Evolutionary conservation across 2,329 filamentous ascomycete species (phyloP).

Genomic region (Coccinonectria pachysandricola): DNA sequence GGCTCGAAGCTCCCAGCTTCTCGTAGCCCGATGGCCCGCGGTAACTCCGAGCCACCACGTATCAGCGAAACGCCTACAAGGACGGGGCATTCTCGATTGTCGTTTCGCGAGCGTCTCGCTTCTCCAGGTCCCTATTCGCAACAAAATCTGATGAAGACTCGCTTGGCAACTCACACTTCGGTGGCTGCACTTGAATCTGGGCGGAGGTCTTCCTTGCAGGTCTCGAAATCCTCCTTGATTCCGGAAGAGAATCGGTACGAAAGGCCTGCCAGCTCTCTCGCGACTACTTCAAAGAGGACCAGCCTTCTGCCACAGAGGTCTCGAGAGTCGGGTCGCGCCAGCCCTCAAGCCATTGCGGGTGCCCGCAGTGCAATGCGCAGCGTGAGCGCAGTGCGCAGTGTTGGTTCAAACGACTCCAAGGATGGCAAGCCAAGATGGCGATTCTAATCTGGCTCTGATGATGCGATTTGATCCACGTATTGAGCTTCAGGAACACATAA

Average conservation of each 20-base stretch:
- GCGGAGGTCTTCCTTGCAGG: conserved; percentile 45
- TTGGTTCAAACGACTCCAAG: conserved; percentile 20
- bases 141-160: conserved; percentile 34
- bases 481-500: too few relatives aligned
- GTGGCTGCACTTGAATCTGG: conserved; percentile 30
- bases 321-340: conserved; percentile 34
- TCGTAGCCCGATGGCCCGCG: conserved; percentile 37
- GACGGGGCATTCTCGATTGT: conserved; percentile 33
- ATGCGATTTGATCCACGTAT: too few relatives aligned
- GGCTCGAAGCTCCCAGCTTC: conserved; percentile 38
- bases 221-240: conserved; percentile 26
- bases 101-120: conserved; percentile 42
- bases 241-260: conserved; percentile 21
- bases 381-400: conserved; percentile 17
- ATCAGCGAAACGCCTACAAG: conserved; percentile 36
- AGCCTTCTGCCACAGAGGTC: conserved; percentile 43
- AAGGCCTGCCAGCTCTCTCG: conserved; percentile 48
- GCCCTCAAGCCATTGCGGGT: conserved; percentile 36
- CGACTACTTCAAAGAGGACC: conserved; percentile 35
- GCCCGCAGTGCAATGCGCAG: conserved; percentile 35
- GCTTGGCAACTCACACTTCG: conserved; percentile 33
- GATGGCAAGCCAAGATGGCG: conserved; percentile 42
- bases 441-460: too few relatives aligned
- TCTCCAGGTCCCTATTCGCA: conserved; percentile 40
- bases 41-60: conserved; percentile 37